phyloP scores from a whole-genome alignment of 345 rosid species.

The Carallia brachiata region DNA sequence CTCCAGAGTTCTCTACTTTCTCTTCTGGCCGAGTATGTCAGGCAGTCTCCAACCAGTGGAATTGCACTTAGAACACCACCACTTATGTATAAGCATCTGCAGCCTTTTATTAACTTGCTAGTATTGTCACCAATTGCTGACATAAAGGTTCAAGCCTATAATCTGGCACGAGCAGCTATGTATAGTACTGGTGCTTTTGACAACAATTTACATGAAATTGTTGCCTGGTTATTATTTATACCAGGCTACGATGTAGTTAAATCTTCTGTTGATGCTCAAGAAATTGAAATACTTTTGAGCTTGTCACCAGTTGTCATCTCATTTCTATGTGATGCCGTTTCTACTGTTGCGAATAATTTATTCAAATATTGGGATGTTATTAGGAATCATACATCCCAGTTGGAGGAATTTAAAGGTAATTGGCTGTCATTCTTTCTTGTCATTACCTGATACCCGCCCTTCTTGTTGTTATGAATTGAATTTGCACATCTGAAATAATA shows the following conservation, averaged over 20 bases:
- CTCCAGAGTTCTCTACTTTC: conserved; percentile 60
- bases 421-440: conserved; percentile 16
- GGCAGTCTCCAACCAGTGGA: conserved; percentile 46
- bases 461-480: conserved; percentile 10
- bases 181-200: conserved; percentile 91
- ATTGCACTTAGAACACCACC: conserved; percentile 49
- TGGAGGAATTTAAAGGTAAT: conserved; percentile 50
- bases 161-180: conserved; percentile 73
- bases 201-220: conserved; percentile 55
- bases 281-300: conserved; percentile 49
- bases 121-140: conserved; percentile 49
- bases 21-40: conserved; percentile 60
- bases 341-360: conserved; percentile 74
- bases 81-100: conserved; percentile 74
- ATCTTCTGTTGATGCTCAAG: conserved; percentile 37
- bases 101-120: conserved; percentile 55
- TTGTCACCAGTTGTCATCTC: conserved; percentile 57
- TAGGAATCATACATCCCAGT: conserved; percentile 34
- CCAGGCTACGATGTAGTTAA: conserved; percentile 45
- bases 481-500: not conserved
- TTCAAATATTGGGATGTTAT: conserved; percentile 70
- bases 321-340: conserved; percentile 77
- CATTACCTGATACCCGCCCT: not conserved
- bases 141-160: conserved; percentile 59
- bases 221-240: conserved; percentile 74